phyloP scores from a whole-genome alignment of 306 rosid species.

The Citrullus colocynthis region DNA sequence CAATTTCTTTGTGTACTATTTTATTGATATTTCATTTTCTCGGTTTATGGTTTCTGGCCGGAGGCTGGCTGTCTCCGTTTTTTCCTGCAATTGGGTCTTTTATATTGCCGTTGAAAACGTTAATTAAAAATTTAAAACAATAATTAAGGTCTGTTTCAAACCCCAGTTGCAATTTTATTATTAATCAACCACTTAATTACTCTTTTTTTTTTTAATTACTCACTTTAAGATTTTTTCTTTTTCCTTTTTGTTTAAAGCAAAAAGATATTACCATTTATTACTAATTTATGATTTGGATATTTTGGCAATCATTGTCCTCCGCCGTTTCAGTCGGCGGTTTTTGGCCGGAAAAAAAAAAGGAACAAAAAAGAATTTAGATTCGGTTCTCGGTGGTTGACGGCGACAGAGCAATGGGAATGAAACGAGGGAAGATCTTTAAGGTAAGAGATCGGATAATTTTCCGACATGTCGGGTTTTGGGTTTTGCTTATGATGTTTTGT shows the following conservation, averaged over 20 bases:
- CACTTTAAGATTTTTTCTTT: not conserved
- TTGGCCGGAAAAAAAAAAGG: not conserved
- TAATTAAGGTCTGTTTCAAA: not conserved
- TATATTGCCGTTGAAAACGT: slow-evolving; percentile 42
- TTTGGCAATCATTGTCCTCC: not conserved
- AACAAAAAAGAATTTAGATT: not conserved
- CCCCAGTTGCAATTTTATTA: not conserved
- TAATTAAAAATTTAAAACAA: not conserved
- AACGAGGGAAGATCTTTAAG: slow-evolving; percentile 37
- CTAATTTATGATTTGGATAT: not conserved
- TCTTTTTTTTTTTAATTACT: not conserved
- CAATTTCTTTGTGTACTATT: not conserved
- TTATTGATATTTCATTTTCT: not conserved
- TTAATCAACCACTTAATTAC: not conserved
- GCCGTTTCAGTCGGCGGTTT: not conserved
- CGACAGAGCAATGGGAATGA: slow-evolving; percentile 45
- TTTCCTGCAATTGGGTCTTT: slow-evolving; percentile 57
- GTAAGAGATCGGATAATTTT: slow-evolving; percentile 13
- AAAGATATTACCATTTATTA: not conserved
- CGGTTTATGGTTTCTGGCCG: not conserved
- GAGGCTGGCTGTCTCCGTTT: slow-evolving; percentile 42
- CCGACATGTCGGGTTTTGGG: not conserved
- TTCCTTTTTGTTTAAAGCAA: too few species aligned
- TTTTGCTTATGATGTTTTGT: not conserved
- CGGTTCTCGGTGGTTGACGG: not conserved